A percentile compares a stretch with the other conserved stretches of the same genome.
phyloP scores from a whole-genome alignment of 768 basidiomycete genomes.

The Tricholoma terreum region DNA sequence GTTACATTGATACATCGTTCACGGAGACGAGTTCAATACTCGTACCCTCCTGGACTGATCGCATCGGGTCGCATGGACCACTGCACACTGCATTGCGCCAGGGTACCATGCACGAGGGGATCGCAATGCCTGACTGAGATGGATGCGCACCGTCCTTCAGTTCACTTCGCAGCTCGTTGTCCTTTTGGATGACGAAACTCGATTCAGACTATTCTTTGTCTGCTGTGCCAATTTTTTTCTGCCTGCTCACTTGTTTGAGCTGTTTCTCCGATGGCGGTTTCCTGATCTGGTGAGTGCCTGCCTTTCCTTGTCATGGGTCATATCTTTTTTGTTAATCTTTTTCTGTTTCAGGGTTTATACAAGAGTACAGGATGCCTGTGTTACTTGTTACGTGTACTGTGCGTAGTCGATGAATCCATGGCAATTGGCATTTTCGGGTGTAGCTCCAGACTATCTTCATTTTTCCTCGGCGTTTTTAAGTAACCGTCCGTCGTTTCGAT shows the following conservation, averaged over 20 bases:
- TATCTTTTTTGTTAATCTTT: too few relatives aligned
- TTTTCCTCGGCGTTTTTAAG: too few relatives aligned
- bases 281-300: too few relatives aligned
- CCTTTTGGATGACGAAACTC: conserved; percentile 26
- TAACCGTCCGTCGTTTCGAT: too few relatives aligned
- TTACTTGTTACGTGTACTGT: too few relatives aligned
- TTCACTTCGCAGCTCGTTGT: conserved; percentile 35
- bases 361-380: too few relatives aligned
- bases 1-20: background rate
- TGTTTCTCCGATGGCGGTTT: background rate
- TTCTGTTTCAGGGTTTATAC: too few relatives aligned
- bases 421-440: too few relatives aligned
- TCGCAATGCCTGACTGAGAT: conserved; percentile 2
- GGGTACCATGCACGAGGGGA: conserved; percentile 9
- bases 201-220: conserved; percentile 47
- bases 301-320: too few relatives aligned
- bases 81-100: background rate
- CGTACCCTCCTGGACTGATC: background rate
- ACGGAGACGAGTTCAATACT: background rate
- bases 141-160: conserved; percentile 25
- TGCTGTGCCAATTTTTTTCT: conserved; percentile 26
- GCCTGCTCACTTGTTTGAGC: conserved; percentile 8
- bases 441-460: too few relatives aligned
- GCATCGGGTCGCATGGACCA: background rate
- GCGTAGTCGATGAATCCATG: too few relatives aligned